A percentile compares a stretch with the other conserved stretches of the same genome.
Evolutionary conservation across 192 early-diverging fungal species (phyloP).

Genomic region (Mycoemilia scoparia): DNA sequence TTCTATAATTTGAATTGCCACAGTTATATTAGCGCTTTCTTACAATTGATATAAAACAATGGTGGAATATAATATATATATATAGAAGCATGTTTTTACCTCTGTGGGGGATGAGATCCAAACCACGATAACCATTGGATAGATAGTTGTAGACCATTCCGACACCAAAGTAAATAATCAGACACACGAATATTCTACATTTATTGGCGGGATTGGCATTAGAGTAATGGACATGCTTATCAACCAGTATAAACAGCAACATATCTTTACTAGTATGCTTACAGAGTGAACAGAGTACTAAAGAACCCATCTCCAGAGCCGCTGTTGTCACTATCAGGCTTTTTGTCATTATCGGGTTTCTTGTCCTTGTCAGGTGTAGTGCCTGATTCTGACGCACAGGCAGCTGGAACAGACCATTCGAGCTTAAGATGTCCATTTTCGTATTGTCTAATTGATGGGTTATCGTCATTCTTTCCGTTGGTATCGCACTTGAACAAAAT

Average conservation of each 20-base stretch:
- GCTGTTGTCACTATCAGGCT: background rate
- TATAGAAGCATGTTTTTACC: too few species aligned
- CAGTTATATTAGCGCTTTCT: too few species aligned
- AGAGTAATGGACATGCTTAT: background rate
- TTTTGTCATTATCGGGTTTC: conserved; percentile 1
- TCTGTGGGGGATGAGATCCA: conserved; percentile 26
- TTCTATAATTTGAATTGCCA: too few species aligned
- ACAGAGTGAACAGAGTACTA: conserved; percentile 13
- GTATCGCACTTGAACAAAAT: conserved; percentile 22
- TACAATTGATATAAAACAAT: too few species aligned
- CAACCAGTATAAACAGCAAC: background rate
- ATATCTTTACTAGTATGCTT: background rate
- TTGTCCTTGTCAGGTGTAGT: conserved; percentile 5
- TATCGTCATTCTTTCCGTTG: conserved; percentile 10
- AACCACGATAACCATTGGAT: conserved; percentile 15
- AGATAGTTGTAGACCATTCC: conserved; percentile 25
- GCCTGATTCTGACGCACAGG: conserved; percentile 14
- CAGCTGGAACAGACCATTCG: conserved; percentile 25
- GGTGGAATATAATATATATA: background rate
- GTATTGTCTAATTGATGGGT: conserved; percentile 8
- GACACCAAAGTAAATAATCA: conserved; percentile 20
- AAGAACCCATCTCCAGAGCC: conserved; percentile 16
- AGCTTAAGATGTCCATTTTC: conserved; percentile 17
- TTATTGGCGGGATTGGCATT: too few species aligned
- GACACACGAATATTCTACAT: conserved; percentile 1